Evolutionary conservation across 2,329 filamentous ascomycete species (phyloP).

Genomic region (Apiospora malaysiana): DNA sequence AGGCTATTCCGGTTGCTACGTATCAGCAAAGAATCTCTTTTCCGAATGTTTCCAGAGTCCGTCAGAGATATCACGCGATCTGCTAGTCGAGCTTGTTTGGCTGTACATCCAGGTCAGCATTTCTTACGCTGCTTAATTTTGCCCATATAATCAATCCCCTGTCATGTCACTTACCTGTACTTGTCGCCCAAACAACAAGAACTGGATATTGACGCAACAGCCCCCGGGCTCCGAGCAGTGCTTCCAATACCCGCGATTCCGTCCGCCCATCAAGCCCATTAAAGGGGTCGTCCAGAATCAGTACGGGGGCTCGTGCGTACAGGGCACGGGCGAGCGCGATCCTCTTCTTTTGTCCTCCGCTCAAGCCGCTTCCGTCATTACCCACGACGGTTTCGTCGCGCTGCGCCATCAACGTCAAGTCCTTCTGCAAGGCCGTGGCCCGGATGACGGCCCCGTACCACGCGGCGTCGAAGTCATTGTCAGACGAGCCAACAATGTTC

Average conservation of each 20-base stretch:
- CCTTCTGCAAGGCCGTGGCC: neutral
- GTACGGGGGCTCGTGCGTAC: constrained; percentile 9
- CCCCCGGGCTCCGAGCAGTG: neutral
- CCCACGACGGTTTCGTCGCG: neutral
- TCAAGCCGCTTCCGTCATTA: neutral
- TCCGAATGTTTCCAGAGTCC: constrained; percentile 14
- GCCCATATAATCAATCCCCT: no score
- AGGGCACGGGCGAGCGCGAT: constrained; percentile 4
- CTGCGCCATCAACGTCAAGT: neutral
- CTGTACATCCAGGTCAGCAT: no score
- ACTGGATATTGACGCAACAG: no score
- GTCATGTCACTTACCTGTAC: no score
- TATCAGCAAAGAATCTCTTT: constrained; percentile 19
- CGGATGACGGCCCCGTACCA: neutral
- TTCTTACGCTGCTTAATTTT: neutral
- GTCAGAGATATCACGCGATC: constrained; percentile 21
- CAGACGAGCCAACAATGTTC: neutral
- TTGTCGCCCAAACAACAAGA: no score
- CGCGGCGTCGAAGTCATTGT: neutral
- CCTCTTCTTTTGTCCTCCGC: neutral
- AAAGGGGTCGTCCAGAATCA: constrained; percentile 19
- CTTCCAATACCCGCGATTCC: neutral
- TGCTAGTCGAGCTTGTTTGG: neutral
- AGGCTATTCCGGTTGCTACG: neutral
- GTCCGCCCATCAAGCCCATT: constrained; percentile 17